A percentile compares a stretch with the other conserved stretches of the same genome.
Conservation (phyloP, 495 filamentous ascomycete species). For the Penicillium cosmopolitanum region DNA sequence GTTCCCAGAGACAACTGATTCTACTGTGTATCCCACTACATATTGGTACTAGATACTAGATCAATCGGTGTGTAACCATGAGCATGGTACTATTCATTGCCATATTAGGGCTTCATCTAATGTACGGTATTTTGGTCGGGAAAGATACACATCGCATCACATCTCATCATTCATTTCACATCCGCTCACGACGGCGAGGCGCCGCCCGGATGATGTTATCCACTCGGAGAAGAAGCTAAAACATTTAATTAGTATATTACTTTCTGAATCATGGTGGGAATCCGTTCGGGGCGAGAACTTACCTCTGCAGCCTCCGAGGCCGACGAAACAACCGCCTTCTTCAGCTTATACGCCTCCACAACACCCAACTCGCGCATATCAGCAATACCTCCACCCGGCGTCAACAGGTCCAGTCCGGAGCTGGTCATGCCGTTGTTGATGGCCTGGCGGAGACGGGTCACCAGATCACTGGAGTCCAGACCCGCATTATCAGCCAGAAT, state of each 20-base stretch:
- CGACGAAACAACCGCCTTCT: conserved; percentile 92
- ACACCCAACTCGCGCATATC: conserved; percentile 97
- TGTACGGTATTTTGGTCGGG: conserved; percentile 9
- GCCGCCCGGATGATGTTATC: conserved; percentile 86
- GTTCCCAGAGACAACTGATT: no score
- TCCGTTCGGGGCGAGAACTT: conserved; percentile 17
- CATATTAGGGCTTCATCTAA: conserved; percentile 20
- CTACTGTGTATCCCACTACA: no score
- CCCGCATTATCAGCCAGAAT: conserved; percentile 98
- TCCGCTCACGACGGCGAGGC: conserved; percentile 73
- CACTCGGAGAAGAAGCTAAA: conserved; percentile 75
- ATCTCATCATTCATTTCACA: conserved; percentile 49
- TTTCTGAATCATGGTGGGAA: not conserved
- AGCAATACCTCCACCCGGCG: conserved; percentile 88
- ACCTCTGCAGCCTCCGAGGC: conserved; percentile 97
- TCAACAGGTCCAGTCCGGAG: conserved; percentile 86
- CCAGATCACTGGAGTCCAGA: conserved; percentile 90
- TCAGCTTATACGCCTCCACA: conserved; percentile 99
- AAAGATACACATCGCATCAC: conserved; percentile 25
- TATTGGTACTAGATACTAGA: no score
- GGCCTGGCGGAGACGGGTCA: conserved; percentile 86
- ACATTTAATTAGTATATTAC: conserved; percentile 1
- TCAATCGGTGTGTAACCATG: conserved; percentile 4
- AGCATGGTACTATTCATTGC: conserved; percentile 4
- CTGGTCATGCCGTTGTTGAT: conserved; percentile 93